Base-by-base conservation (phyloP, 2,329 filamentous ascomycete genomes). In the Fusarium clavum region DNA sequence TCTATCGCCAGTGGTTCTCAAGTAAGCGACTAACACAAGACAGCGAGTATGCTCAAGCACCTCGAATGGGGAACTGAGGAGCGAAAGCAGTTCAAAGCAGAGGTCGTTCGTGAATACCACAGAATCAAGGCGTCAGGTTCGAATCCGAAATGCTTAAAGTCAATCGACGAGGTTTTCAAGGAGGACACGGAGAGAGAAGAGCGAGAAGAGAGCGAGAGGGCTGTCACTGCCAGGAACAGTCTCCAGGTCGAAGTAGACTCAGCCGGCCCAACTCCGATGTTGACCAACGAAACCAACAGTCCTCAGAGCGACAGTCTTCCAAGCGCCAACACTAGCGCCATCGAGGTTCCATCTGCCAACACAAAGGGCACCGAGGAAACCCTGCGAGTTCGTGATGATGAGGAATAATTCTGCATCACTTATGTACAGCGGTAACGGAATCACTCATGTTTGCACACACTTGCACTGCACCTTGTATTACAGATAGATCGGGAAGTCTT, bases 41-140 rank as follows among this genome's bases (percentile, higher is more conserved):
- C 77, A 97, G 94, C 98, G 82, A 97, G 94, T 82, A 86, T 98
- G 8, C 84, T 97, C 34, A 84, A 82, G 10, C 82, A 87, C 34
- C 49, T 52, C 8, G n/a, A 52, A 16, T 41, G 49, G 49, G 32
- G 32, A 41, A 41, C 24, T n/a, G 32, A 29, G 22, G 49, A 52
- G 32, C 49, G 34, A 41, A 25, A 16, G 9, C 24, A 40, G 14
- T 40, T 52, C 49, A 52, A 41, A 34, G 24, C 13, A 20, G 24
- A 41, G 13, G 25, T 52, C 24, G 14, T 20, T 16, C 12, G 6
- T 16, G 14, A 20, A 11, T n/a, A 20, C 8, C 18, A 20, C 8
- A 14, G 14, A 14, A 10, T 20, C 22, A 52, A 52, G 49, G 7
- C 13, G 8, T 10, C 13, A 44, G 13, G 22, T 13, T 22, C 41